Percentiles rank a stretch among this genome's conserved stretches.
Evolutionary conservation across 371 early-diverging fungal species (phyloP).

Genomic region (Catenaria anguillulae): DNA sequence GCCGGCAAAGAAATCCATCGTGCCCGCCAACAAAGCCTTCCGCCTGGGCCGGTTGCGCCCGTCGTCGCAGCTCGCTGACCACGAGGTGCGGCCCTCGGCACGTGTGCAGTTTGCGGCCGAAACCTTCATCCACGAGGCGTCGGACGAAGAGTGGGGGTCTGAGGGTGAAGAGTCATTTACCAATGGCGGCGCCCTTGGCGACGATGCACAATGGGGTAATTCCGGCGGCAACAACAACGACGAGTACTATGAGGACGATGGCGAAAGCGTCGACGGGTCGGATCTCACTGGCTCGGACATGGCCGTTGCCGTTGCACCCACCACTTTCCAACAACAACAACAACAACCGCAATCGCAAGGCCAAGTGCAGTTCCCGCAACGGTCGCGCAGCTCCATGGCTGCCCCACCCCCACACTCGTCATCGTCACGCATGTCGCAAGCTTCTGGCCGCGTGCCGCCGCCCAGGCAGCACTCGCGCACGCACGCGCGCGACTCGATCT

Average conservation of each 20-base stretch:
- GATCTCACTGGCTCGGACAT: not conserved
- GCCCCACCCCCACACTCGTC: not conserved
- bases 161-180: too few relatives aligned
- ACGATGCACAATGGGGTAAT: too few relatives aligned
- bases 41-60: not conserved
- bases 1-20: not conserved
- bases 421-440: not conserved
- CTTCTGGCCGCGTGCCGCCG: not conserved
- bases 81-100: not conserved
- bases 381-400: not conserved
- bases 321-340: too few relatives aligned
- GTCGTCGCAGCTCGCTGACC: not conserved
- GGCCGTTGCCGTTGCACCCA: not conserved
- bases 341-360: too few relatives aligned
- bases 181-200: too few relatives aligned
- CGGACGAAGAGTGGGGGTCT: not conserved
- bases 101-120: constrained; percentile 1
- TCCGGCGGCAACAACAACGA: not conserved
- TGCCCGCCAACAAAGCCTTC: not conserved
- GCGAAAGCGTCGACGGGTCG: not conserved
- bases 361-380: not conserved
- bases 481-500: not conserved
- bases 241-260: not conserved
- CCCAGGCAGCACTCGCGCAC: not conserved
- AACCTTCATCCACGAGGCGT: not conserved